Evolutionary conservation across 2,329 filamentous ascomycete genomes (phyloP).

Genomic region (Alternaria tenuissima): DNA sequence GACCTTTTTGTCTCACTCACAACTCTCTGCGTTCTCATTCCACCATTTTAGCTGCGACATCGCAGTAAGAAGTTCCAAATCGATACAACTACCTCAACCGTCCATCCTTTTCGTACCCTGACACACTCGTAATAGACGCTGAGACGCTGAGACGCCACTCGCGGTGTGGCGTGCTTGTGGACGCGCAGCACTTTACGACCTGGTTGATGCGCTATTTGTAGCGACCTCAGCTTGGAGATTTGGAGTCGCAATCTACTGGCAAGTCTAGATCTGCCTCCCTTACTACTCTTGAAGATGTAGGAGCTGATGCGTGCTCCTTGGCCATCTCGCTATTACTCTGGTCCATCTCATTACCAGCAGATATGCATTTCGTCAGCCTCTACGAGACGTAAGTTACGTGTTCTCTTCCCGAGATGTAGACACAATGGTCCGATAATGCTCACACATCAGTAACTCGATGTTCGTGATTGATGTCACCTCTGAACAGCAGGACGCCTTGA

Average conservation of each 20-base stretch:
- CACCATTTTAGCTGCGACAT: too few species aligned
- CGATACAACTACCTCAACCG: background rate
- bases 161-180: background rate
- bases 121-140: background rate
- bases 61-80: background rate
- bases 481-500: background rate
- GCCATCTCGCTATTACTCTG: background rate
- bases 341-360: background rate
- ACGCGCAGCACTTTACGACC: background rate
- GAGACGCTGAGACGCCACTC: constrained; percentile 1
- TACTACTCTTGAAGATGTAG: background rate
- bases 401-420: background rate
- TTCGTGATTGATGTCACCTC: background rate
- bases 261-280: background rate
- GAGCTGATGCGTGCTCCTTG: background rate
- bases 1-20: background rate
- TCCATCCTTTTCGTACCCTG: background rate
- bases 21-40: background rate
- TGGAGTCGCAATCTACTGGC: constrained; percentile 12
- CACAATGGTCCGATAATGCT: background rate
- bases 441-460: background rate
- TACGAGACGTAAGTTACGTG: background rate
- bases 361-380: background rate
- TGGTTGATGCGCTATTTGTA: background rate
- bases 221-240: constrained; percentile 7